Evolutionary conservation across 805 yeast species (phyloP), one percentile per base, ranked within the genome.

Genomic region (Kregervanrija pseudodelftensis): DNA sequence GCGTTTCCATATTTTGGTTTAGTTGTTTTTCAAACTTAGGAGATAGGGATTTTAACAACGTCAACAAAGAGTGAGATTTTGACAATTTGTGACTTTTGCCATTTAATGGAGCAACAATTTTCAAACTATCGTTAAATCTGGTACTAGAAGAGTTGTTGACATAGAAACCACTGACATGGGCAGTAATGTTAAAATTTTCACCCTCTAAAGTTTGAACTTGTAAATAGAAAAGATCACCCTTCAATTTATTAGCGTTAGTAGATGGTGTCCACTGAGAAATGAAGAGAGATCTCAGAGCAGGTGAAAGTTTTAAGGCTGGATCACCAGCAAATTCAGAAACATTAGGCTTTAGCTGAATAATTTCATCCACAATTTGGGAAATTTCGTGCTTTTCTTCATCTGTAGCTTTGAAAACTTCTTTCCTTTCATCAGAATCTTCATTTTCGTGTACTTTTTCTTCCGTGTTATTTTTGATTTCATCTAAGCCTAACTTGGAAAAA

Each of bases 251-350:
- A 42, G 70, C 66, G 13, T 82, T 69, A 30, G 91, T 82, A 11
- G 88, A 88, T 4, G 97, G 96, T 51, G 85, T 82, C 93, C 96
- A 91, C 43, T 78, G 76, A 11, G 96, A 85, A 41, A 88, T 61
- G 43, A 68, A 59, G 40, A 79, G 64, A 0, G 76, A 67, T 51
- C 72, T 76, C 49, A 93, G 65, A 8, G 91, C 84, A 15, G 73
- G 67, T 33, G 61, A 56, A 41, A 70, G 52, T 37, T 57, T 56
- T 12, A 66, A 50, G 11, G 63, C 55, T 22, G 62, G 59, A 13
- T 64, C 63, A 4, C 58, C 53, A 2, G 73, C 66, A 43, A 61
- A 56, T 2, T 46, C 44, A 3, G 53, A 36, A 8, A 38, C 42
- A 45, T 38, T 58, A 41, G 37, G 7, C 7, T 41, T 36, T 45